Evolutionary conservation across 148 eudicot genomes (phyloP), one percentile per base, ranked within the genome.

Genomic region (Rhododendron vialii): DNA sequence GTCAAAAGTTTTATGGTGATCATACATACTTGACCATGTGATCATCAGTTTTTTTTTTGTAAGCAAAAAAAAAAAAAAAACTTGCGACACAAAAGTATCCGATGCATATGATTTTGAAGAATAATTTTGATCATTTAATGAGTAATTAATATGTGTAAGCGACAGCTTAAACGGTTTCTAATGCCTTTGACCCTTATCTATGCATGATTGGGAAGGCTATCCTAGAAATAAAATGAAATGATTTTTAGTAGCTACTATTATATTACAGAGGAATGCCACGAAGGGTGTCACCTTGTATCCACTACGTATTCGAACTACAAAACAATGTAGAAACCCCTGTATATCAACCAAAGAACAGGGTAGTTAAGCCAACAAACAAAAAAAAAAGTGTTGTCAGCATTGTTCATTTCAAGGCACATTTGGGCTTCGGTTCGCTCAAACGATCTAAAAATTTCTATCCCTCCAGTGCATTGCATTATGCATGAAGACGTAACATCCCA

Each of bases 1-100:
- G 87, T 82, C 84, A 43, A 41, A 55, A 81, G 51, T 22, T 59
- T 67, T 35, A 5, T 12, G 35, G 35, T 78, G 76, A 81, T 59
- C 47, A 35, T 86, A 48, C 61, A 75, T 57, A 20, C 43, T 67
- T 11, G 63, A 47, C 80, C n/a, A 17, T 15, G 43, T 67, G 30
- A 14, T 43, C 24, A 1, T 74, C 30, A 28, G n/a, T 71, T n/a
- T 45, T 14, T n/a, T 47, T 20, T 41, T 47, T 47, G 11, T 7
- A 47, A 47, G 7, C 45, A 7, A 47, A 47, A 7, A 47, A 51
- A 50, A n/a, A 50, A 50, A 51, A 13, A n/a, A 28, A 50, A 50
- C 55, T 79, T 26, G 38, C 63, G 24, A 30, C 18, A 30, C 63
- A 80, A 80, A 80, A 28, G 35, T 35, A 80, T 45, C 55, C 0